These are phyloP conservation scores for Pseudogymnoascus sp. DNA, from an alignment of 2,329 filamentous ascomycete species.

Conservation along the genomic window DNA sequence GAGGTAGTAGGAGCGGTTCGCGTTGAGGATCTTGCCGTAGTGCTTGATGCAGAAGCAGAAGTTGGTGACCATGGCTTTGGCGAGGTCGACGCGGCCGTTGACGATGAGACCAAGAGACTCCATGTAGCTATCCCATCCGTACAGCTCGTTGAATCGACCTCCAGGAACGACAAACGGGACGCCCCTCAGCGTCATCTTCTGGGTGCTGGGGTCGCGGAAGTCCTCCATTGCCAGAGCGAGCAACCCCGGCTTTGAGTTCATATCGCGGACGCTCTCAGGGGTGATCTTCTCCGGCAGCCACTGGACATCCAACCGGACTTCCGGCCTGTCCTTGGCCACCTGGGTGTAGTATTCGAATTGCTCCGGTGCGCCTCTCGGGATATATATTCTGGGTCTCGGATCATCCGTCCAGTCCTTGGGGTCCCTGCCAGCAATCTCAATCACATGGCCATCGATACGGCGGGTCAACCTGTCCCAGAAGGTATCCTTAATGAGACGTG, in stretches of 20 bases:
- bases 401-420: conserved; percentile 94
- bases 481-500: conserved; percentile 75
- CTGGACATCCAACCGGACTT: conserved; percentile 80
- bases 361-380: conserved; percentile 75
- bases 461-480: conserved; percentile 92
- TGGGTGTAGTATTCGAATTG: conserved; percentile 84
- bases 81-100: conserved; percentile 76
- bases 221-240: conserved; percentile 86
- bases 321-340: conserved; percentile 69
- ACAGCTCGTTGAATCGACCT: conserved; percentile 94
- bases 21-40: conserved; percentile 97
- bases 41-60: conserved; percentile 98
- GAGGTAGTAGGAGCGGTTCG: conserved; percentile 92
- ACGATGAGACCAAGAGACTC: conserved; percentile 82
- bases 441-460: conserved; percentile 78
- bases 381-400: conserved; percentile 83
- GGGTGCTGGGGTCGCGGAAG: conserved; percentile 56
- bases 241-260: conserved; percentile 82
- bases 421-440: conserved; percentile 78
- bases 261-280: conserved; percentile 67
- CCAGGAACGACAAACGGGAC: conserved; percentile 96
- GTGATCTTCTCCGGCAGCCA: conserved; percentile 71
- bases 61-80: conserved; percentile 90
- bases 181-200: conserved; percentile 64
- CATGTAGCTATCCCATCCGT: conserved; percentile 99